Base-by-base conservation (phyloP, 2,329 filamentous ascomycete species). In the Paraconiothyrium brasiliense region DNA sequence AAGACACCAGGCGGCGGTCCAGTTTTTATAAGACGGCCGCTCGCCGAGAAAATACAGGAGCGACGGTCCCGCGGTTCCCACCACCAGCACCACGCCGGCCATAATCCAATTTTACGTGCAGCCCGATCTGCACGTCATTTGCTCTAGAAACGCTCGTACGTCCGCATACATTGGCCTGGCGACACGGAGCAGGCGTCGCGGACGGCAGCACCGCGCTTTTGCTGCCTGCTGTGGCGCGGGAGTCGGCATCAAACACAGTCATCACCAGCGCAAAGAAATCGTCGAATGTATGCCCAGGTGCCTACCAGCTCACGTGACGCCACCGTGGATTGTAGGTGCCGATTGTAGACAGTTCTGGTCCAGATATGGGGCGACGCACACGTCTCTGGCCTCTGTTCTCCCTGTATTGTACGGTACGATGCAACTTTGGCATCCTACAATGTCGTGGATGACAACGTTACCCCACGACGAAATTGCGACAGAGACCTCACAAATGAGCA, bases 11-110 rank as follows among this genome's bases (percentile, higher is more conserved):
- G 30, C 54, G 43, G 54, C 41, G 54, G 10, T 56, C 54, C 30
- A 56, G 54, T 56, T 56, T 56, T 56, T 56, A 46, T 39, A 56
- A 44, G 39, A 44, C 24, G 24, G 14, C n/a, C 35, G 47, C 30
- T 35, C 47, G 47, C 47, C 47, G 47, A 50, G 47, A 20, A 34
- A 48, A n/a, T 32, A 32, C 8, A 51, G n/a, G 30, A 51, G 32
- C 48, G 30, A 51, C 32, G 30, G 48, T 51, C 16, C 27, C 54
- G 39, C 27, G 35, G 20, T n/a, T 27, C 50, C 20, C 50, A 24
- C 32, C 22, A 51, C 39, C 27, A 46, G 37, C 52, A 35, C n/a
- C n/a, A 35, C 52, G 27, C 16, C 52, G 37, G 20, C 43, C 1
- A 16, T 13, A 35, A 37, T 47, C 9, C 41, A 20, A 35, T 47